Percentiles rank a stretch among this genome's conserved stretches.
These are phyloP conservation scores for Alnus glutinosa DNA, from an alignment of 306 rosid species.

Conservation along the genomic window DNA sequence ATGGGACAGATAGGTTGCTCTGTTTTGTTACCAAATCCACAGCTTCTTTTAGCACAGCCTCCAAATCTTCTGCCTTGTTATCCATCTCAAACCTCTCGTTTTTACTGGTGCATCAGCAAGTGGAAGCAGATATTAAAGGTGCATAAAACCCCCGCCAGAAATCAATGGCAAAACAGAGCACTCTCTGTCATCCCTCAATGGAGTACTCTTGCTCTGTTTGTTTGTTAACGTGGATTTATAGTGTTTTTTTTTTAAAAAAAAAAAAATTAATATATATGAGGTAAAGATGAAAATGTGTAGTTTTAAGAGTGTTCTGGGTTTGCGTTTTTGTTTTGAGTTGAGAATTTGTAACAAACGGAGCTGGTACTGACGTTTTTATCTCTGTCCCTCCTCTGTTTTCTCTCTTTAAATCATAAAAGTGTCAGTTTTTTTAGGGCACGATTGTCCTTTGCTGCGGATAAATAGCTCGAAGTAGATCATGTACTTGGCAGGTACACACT, in stretches of 20 bases:
- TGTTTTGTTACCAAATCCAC: constrained; percentile 72
- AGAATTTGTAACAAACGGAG: too few relatives aligned
- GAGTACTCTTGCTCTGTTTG: not conserved
- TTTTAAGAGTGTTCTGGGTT: too few relatives aligned
- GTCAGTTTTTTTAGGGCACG: constrained; percentile 24
- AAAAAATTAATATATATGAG: too few relatives aligned
- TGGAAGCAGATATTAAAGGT: not conserved
- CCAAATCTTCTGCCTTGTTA: constrained; percentile 51
- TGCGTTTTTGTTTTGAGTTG: too few relatives aligned
- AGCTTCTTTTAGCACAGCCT: constrained; percentile 72
- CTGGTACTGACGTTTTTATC: not conserved
- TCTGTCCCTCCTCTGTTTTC: not conserved
- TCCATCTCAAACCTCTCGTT: constrained; percentile 33
- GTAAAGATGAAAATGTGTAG: too few relatives aligned
- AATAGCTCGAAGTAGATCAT: constrained; percentile 25
- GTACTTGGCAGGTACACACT: constrained; percentile 35
- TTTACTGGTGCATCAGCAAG: not conserved
- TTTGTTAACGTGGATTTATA: not conserved
- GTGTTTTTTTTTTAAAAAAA: too few relatives aligned
- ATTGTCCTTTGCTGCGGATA: not conserved
- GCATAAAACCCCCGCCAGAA: not conserved
- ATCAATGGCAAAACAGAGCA: constrained; percentile 22
- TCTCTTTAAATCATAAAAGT: constrained; percentile 18
- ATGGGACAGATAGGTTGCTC: constrained; percentile 24
- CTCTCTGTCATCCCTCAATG: not conserved